Evolutionary conservation across 306 rosid genomes (phyloP), one percentile per base, ranked within the genome.

Genomic region (Lotus japonicus): DNA sequence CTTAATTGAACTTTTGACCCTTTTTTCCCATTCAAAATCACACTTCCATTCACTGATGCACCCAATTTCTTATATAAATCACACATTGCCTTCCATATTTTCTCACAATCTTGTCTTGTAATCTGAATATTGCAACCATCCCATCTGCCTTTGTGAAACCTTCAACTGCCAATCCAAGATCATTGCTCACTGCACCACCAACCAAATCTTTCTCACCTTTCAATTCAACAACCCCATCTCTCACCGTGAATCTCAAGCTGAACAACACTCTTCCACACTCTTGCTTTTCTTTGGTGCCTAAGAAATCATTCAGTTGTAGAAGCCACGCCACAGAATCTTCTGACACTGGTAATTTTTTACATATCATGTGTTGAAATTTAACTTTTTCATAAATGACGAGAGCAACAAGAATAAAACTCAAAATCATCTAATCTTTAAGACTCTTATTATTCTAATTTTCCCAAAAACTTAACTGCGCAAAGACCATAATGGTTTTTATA

Each of bases 251-350:
- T 52, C 66, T 82, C 36, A 78, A 64, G 1, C 31, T 82, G 2
- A 65, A 55, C 53, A 9, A 60, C 9, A 12, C 36, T 36, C 16
- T 44, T 1, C 33, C 58, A 39, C 67, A 42, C 64, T 62, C 16
- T 49, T 18, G 1, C 38, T 36, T 72, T 13, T 55, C 73, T 66
- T 46, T 79, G 4, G 38, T 79, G 0, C 56, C 66, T 7, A 71
- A 1, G 39, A 83, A 77, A 51, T 75, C 80, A 0, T 66, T 85
- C 80, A 2, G 82, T 44, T 75, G 79, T 42, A 70, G 12, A 48
- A 83, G 79, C 71, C 85, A 83, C 28, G 72, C 77, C 3, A 18
- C 1, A 31, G 36, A 31, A 26, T 26, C 9, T 7, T 18, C 63
- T 3, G 74, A 43, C 51, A 63, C 74, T n/a, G 72, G 84, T 31